Conservation (phyloP, 441 rosid genomes). For the Gossypium davidsonii region DNA sequence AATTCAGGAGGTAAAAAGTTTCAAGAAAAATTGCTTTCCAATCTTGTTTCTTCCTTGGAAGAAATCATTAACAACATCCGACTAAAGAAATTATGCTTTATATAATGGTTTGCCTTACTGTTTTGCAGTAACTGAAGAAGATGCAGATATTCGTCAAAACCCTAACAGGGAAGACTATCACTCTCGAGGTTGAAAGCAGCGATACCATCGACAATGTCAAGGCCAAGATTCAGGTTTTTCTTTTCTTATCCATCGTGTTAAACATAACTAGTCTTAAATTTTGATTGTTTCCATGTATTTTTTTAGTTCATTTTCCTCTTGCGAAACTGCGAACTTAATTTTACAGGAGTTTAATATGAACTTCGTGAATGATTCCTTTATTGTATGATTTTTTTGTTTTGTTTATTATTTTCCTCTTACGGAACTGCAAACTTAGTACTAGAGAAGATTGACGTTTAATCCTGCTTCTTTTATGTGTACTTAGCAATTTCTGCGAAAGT, state of each 20-base stretch:
- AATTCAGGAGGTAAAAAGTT: neutral
- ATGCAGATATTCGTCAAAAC: slow-evolving; percentile 5
- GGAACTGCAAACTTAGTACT: neutral
- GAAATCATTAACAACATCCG: neutral
- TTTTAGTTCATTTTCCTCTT: neutral
- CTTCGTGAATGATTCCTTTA: neutral
- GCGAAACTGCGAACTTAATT: neutral
- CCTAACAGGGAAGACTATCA: slow-evolving; percentile 65
- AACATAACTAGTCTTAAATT: neutral
- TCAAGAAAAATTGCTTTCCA: neutral
- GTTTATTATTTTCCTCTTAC: neutral
- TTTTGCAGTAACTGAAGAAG: neutral
- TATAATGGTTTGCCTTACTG: neutral
- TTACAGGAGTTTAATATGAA: neutral
- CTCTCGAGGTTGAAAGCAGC: slow-evolving; percentile 67
- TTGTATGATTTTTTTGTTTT: neutral
- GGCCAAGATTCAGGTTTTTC: slow-evolving; percentile 50
- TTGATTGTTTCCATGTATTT: neutral
- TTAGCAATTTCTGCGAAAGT: neutral
- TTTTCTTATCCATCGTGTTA: neutral
- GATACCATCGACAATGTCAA: slow-evolving; percentile 67
- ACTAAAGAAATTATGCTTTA: neutral
- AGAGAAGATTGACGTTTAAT: neutral
- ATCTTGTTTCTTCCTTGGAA: neutral
- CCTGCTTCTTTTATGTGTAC: neutral